These are phyloP conservation scores for Allantophomopsis cytisporea DNA, from an alignment of 2,329 filamentous ascomycete species.

Conservation along the genomic window DNA sequence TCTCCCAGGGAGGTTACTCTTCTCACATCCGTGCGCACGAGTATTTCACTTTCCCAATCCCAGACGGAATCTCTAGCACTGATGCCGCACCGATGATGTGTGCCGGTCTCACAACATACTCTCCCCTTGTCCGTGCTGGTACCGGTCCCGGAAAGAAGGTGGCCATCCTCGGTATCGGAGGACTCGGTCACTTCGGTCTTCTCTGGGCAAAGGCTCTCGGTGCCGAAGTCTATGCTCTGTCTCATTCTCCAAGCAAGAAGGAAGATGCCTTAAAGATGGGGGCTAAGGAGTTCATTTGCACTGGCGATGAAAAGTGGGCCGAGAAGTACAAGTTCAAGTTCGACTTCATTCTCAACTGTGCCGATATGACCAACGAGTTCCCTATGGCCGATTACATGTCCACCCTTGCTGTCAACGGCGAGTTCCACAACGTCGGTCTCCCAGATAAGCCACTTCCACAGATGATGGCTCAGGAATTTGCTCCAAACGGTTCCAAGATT, in stretches of 20 bases:
- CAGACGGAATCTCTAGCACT: slow-evolving; percentile 32
- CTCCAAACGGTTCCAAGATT: slow-evolving; percentile 21
- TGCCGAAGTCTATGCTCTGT: slow-evolving; percentile 52
- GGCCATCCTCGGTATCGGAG: slow-evolving; percentile 57
- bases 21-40: slow-evolving; percentile 32
- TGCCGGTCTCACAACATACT: slow-evolving; percentile 53
- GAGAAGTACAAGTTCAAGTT: slow-evolving; percentile 34
- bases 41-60: slow-evolving; percentile 45
- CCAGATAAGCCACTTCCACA: slow-evolving; percentile 34
- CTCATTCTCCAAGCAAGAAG: slow-evolving; percentile 41
- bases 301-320: slow-evolving; percentile 40
- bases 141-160: slow-evolving; percentile 55
- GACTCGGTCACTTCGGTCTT: slow-evolving; percentile 59
- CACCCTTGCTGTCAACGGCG: slow-evolving; percentile 34
- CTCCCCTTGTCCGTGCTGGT: slow-evolving; percentile 40
- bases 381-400: slow-evolving; percentile 36
- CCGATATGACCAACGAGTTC: slow-evolving; percentile 37
- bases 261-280: slow-evolving; percentile 45
- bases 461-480: slow-evolving; percentile 26
- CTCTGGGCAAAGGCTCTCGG: slow-evolving; percentile 56
- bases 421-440: slow-evolving; percentile 44
- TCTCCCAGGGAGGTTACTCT: slow-evolving; percentile 13
- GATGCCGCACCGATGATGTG: slow-evolving; percentile 57
- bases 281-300: slow-evolving; percentile 37
- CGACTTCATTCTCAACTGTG: slow-evolving; percentile 35